Evolutionary conservation across 306 rosid species (phyloP).

Genomic region (Rubus parviflorus): DNA sequence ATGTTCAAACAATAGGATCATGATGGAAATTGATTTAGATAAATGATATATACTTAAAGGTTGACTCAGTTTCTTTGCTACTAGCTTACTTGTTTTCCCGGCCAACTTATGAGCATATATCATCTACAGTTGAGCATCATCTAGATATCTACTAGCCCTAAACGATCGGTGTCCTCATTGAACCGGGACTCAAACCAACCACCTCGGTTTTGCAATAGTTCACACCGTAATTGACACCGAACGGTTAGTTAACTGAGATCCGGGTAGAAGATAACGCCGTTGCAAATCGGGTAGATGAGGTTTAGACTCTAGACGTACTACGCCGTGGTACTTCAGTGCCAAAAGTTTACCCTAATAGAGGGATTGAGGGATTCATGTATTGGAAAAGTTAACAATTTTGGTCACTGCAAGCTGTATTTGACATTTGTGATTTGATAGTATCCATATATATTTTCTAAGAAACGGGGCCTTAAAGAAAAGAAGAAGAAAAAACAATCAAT

Average conservation of each 20-base stretch:
- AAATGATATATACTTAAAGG: not conserved
- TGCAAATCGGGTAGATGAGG: too few species aligned
- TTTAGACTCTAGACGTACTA: too few species aligned
- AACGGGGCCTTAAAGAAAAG: not conserved
- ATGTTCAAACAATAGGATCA: not conserved
- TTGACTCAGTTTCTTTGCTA: constrained; percentile 1
- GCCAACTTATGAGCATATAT: not conserved
- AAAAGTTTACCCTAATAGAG: too few species aligned
- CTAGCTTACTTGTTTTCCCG: not conserved
- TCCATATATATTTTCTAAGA: not conserved
- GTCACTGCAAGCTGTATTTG: not conserved
- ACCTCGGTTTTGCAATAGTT: too few species aligned
- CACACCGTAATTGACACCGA: too few species aligned
- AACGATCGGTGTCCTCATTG: too few species aligned
- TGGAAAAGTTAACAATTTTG: not conserved
- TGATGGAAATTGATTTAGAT: not conserved
- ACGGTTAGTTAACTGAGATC: too few species aligned
- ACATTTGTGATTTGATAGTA: not conserved
- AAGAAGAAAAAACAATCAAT: not conserved
- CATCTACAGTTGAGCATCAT: not conserved
- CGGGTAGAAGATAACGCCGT: too few species aligned
- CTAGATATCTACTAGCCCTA: too few species aligned
- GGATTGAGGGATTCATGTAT: not conserved
- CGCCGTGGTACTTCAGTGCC: too few species aligned
- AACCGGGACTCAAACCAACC: too few species aligned